Conservation (phyloP, 1,284 basidiomycete species). For the Chondrostereum purpureum region DNA sequence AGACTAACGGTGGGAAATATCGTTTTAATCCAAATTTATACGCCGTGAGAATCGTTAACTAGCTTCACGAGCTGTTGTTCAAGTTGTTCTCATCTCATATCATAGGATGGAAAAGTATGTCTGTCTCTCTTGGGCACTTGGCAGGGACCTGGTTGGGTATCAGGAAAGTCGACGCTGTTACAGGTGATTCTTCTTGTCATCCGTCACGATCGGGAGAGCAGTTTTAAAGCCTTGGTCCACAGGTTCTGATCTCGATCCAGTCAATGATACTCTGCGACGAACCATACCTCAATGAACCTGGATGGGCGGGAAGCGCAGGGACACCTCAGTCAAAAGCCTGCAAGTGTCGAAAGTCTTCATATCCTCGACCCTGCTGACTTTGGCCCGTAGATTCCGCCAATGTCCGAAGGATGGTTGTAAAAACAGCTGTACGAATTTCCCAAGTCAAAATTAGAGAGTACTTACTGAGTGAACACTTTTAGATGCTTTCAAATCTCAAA, state of each 20-base stretch:
- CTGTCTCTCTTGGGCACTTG: constrained; percentile 87
- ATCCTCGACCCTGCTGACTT: constrained; percentile 6
- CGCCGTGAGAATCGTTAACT: constrained; percentile 45
- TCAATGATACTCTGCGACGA: constrained; percentile 89
- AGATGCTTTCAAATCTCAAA: constrained; percentile 85
- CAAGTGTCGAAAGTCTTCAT: constrained; percentile 27
- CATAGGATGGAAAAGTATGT: constrained; percentile 85
- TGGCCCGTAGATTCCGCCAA: constrained; percentile 68
- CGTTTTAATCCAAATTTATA: constrained; percentile 91
- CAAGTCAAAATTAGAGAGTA: constrained; percentile 4
- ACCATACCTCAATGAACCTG: constrained; percentile 86
- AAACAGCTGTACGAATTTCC: constrained; percentile 61
- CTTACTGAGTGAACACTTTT: constrained; percentile 11
- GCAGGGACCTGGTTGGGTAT: constrained; percentile 80
- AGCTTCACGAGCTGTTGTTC: constrained; percentile 2
- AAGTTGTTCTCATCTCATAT: too few species aligned
- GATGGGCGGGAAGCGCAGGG: constrained; percentile 68
- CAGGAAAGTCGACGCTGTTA: constrained; percentile 78
- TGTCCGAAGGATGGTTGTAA: constrained; percentile 81
- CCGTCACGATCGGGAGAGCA: too few species aligned
- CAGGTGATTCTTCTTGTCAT: constrained; percentile 52
- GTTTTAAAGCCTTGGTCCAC: constrained; percentile 13
- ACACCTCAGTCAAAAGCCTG: constrained; percentile 69
- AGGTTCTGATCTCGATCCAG: constrained; percentile 90
- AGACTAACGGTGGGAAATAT: constrained; percentile 85